Conservation (phyloP, 1,284 basidiomycete genomes). For the Psilocybe mexicana region DNA sequence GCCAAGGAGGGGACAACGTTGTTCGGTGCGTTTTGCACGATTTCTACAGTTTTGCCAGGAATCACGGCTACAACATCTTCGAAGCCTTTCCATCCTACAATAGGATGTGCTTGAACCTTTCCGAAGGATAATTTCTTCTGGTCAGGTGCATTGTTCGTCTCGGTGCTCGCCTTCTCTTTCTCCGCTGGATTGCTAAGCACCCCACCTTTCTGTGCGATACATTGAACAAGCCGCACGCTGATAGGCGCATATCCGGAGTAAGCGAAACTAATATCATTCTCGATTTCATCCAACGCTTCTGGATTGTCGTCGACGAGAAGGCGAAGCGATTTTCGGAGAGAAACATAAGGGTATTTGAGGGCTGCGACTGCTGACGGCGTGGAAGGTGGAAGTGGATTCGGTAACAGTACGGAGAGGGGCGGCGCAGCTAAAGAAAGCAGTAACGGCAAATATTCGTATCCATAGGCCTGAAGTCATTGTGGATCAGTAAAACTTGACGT, state of each 20-base stretch:
- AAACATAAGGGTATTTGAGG: slow-evolving; percentile 67
- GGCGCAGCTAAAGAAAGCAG: slow-evolving; percentile 80
- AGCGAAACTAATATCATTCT: slow-evolving; percentile 93
- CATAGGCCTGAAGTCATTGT: slow-evolving; percentile 69
- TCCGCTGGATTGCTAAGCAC: slow-evolving; percentile 76
- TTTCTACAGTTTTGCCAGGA: slow-evolving; percentile 86
- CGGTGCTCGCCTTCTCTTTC: slow-evolving; percentile 46
- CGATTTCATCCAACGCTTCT: slow-evolving; percentile 74
- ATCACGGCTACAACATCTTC: slow-evolving; percentile 85
- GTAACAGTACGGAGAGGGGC: slow-evolving; percentile 65
- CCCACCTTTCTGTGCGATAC: slow-evolving; percentile 86
- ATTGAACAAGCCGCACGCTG: slow-evolving; percentile 90
- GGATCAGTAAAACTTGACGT: slow-evolving; percentile 15
- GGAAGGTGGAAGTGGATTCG: slow-evolving; percentile 60
- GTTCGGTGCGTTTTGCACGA: slow-evolving; percentile 54
- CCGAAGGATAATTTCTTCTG: slow-evolving; percentile 38
- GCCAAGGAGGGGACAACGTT: slow-evolving; percentile 31
- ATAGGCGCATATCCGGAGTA: slow-evolving; percentile 98
- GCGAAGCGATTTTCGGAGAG: slow-evolving; percentile 82
- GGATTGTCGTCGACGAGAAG: slow-evolving; percentile 90
- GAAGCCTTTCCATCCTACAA: slow-evolving; percentile 96
- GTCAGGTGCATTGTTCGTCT: slow-evolving; percentile 39
- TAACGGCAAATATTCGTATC: slow-evolving; percentile 86
- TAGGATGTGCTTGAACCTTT: slow-evolving; percentile 80
- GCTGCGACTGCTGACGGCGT: slow-evolving; percentile 42